Conservation (phyloP, 148 eudicot species). For the Heliosperma pusillum region DNA sequence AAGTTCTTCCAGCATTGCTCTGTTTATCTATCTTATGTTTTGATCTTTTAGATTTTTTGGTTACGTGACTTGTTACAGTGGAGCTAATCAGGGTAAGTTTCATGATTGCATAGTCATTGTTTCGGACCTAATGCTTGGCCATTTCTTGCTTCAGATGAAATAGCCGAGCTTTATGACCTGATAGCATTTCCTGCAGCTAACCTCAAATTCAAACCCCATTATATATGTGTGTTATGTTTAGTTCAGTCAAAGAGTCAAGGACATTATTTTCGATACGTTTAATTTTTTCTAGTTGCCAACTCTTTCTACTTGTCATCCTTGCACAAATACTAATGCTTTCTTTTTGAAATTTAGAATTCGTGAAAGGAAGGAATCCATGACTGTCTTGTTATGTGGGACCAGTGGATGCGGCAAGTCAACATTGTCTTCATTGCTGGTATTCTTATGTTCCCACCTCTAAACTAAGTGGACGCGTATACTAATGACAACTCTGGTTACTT, state of each 20-base stretch:
- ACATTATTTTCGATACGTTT: neutral
- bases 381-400: constrained; percentile 86
- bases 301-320: neutral
- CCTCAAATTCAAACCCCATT: neutral
- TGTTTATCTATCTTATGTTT: neutral
- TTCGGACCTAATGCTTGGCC: neutral
- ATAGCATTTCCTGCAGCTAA: neutral
- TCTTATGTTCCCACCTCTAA: constrained; percentile 3
- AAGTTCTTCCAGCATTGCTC: neutral
- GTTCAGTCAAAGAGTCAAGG: neutral
- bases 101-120: neutral
- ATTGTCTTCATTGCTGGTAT: constrained; percentile 88
- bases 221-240: neutral
- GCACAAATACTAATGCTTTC: neutral
- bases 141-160: neutral
- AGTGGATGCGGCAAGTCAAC: constrained; percentile 99
- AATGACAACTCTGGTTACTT: neutral
- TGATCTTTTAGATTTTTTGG: neutral
- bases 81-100: neutral
- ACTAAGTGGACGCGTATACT: neutral
- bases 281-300: neutral
- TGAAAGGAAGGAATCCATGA: constrained; percentile 86
- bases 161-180: neutral
- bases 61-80: neutral
- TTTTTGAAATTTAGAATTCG: constrained; percentile 64